A percentile compares a stretch with the other conserved stretches of the same genome.
These are phyloP conservation scores for Chloris gayana DNA, from an alignment of 176 grass and related monocot genomes.

Conservation along the genomic window DNA sequence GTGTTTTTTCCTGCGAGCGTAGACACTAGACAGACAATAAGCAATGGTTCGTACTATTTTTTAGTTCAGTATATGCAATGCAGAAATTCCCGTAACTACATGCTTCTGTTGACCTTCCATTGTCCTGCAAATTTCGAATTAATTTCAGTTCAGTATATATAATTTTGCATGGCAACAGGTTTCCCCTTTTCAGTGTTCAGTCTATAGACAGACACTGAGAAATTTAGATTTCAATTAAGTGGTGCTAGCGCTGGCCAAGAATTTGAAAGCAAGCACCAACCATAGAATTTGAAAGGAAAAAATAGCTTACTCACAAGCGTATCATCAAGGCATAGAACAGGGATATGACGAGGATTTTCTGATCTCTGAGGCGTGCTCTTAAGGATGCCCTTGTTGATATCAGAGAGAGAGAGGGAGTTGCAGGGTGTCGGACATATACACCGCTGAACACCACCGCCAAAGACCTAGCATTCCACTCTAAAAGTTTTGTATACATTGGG, in stretches of 20 bases:
- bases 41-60: no score
- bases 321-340: no score
- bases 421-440: not conserved
- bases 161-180: not conserved
- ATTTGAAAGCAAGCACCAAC: no score
- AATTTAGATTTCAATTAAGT: no score
- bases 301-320: no score
- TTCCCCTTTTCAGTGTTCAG: not conserved
- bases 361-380: constrained; percentile 63
- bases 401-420: constrained; percentile 67
- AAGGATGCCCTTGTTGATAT: constrained; percentile 35
- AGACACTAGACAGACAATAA: no score
- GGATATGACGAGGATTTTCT: constrained; percentile 55
- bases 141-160: no score
- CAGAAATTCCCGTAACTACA: constrained; percentile 90
- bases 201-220: no score
- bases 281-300: no score
- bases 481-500: constrained; percentile 42
- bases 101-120: constrained; percentile 72
- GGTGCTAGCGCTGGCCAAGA: no score
- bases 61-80: constrained; percentile 86
- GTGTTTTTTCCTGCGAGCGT: constrained; percentile 17
- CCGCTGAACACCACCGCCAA: constrained; percentile 16
- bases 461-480: constrained; percentile 26
- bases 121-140: constrained; percentile 73